Percentiles rank a stretch among this genome's conserved stretches.
Conservation (phyloP, 495 filamentous ascomycete species). For the Rhypophila decipiens region DNA sequence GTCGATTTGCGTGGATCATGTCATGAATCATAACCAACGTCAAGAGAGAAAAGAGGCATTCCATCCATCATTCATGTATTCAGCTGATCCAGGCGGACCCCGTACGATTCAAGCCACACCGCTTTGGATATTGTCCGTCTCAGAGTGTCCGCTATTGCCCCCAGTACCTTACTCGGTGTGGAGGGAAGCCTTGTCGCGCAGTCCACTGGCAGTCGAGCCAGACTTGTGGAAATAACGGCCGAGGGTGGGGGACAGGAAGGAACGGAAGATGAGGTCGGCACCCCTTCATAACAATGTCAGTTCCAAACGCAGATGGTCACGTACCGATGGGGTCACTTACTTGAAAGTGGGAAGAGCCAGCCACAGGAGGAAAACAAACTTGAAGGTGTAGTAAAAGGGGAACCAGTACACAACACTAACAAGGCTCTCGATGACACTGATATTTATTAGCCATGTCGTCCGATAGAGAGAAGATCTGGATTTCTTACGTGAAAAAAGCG, state of each 20-base stretch:
- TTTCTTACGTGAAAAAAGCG: constrained; percentile 71
- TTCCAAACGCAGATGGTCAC: not conserved
- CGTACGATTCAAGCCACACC: constrained; percentile 17
- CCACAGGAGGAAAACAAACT: constrained; percentile 95
- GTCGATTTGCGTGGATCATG: constrained; percentile 16
- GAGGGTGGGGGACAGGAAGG: constrained; percentile 85
- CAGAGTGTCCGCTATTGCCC: not conserved
- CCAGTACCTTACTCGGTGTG: constrained; percentile 44
- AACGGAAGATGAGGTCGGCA: constrained; percentile 93
- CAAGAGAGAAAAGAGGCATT: constrained; percentile 15
- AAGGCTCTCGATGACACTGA: constrained; percentile 78
- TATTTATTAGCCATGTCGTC: constrained; percentile 5
- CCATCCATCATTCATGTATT: constrained; percentile 3
- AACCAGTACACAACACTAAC: constrained; percentile 98
- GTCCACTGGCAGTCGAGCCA: constrained; percentile 75
- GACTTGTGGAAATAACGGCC: constrained; percentile 80
- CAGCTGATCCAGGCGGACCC: constrained; percentile 2
- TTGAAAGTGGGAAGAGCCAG: constrained; percentile 87
- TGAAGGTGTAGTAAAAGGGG: constrained; percentile 99
- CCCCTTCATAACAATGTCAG: constrained; percentile 51
- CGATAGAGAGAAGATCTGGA: not conserved
- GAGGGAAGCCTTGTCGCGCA: constrained; percentile 79
- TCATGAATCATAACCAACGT: constrained; percentile 24
- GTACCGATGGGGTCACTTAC: constrained; percentile 48
- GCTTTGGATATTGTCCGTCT: constrained; percentile 11